Evolutionary conservation across 306 rosid species (phyloP).

Genomic region (Rosa chinensis): DNA sequence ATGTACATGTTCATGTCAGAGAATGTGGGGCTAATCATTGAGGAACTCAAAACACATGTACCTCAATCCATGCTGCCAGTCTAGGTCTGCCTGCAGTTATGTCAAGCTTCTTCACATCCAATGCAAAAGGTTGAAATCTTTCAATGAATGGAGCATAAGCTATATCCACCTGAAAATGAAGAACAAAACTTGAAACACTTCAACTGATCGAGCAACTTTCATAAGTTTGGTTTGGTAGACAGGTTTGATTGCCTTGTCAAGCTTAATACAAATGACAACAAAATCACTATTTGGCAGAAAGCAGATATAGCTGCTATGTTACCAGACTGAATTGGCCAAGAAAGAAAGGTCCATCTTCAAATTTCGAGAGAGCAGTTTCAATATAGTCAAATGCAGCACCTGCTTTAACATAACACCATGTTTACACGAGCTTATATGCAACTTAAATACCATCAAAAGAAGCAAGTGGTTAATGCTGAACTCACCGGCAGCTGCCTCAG

Average conservation of each 20-base stretch:
- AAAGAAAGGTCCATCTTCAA: conserved; percentile 75
- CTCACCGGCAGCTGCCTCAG: conserved; percentile 49
- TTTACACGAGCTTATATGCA: neutral
- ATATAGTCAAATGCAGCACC: conserved; percentile 62
- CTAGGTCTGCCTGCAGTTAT: conserved; percentile 66
- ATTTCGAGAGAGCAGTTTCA: conserved; percentile 68
- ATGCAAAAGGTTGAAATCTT: conserved; percentile 59
- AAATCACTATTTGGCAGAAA: neutral
- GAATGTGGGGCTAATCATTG: neutral
- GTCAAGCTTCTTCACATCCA: conserved; percentile 61
- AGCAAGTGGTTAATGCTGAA: conserved; percentile 7
- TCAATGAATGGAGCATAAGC: conserved; percentile 80
- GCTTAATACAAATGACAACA: neutral
- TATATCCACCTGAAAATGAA: conserved; percentile 69
- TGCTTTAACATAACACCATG: conserved; percentile 23
- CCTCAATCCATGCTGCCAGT: conserved; percentile 70
- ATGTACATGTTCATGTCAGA: neutral
- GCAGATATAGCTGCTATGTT: conserved; percentile 8
- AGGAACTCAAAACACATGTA: conserved; percentile 1
- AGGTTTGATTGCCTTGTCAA: neutral
- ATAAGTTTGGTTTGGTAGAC: neutral
- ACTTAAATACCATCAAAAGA: conserved; percentile 14
- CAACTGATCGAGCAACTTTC: neutral
- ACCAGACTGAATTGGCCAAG: conserved; percentile 82
- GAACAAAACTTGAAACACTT: neutral